phyloP scores from a whole-genome alignment of 2,329 filamentous ascomycete species.

The Alternaria postmessia region DNA sequence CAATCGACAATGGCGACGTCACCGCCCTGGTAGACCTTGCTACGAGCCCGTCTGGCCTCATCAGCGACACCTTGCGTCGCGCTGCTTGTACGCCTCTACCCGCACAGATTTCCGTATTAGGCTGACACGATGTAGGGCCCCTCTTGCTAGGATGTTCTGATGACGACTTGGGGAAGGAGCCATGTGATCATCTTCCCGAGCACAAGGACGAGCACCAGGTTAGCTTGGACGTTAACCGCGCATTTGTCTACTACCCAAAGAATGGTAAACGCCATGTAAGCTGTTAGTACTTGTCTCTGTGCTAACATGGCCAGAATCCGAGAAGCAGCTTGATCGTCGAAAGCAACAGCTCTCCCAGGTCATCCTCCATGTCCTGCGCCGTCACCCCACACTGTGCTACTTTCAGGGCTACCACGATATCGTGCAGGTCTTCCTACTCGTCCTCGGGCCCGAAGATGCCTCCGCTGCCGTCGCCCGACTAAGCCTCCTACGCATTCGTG shows the following conservation, averaged over 20 bases:
- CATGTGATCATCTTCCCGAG: slow-evolving; percentile 71
- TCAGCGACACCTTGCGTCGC: slow-evolving; percentile 67
- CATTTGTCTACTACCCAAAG: slow-evolving; percentile 94
- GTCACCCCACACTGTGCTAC: slow-evolving; percentile 85
- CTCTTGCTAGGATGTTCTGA: slow-evolving; percentile 58
- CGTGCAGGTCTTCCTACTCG: slow-evolving; percentile 90
- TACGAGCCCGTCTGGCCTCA: slow-evolving; percentile 54
- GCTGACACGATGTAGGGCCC: slow-evolving; percentile 63
- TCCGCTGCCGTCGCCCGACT: slow-evolving; percentile 76
- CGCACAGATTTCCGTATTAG: slow-evolving; percentile 4
- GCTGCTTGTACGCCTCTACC: slow-evolving; percentile 72
- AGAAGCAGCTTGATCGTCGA: slow-evolving; percentile 72
- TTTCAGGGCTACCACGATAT: slow-evolving; percentile 99
- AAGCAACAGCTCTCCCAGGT: slow-evolving; percentile 81
- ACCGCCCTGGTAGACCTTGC: slow-evolving; percentile 53
- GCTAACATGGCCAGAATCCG: slow-evolving; percentile 67
- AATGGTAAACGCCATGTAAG: slow-evolving; percentile 62
- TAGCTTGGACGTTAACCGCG: slow-evolving; percentile 87
- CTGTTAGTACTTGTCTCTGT: neutral
- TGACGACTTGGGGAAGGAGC: slow-evolving; percentile 30
- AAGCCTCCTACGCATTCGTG: slow-evolving; percentile 87
- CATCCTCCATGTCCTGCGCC: slow-evolving; percentile 81
- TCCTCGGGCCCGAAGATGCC: slow-evolving; percentile 72
- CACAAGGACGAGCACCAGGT: slow-evolving; percentile 93
- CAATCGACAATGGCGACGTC: slow-evolving; percentile 53